Evolutionary conservation across 2,329 filamentous ascomycete species (phyloP).

Genomic region (Colletotrichum spaethianum): DNA sequence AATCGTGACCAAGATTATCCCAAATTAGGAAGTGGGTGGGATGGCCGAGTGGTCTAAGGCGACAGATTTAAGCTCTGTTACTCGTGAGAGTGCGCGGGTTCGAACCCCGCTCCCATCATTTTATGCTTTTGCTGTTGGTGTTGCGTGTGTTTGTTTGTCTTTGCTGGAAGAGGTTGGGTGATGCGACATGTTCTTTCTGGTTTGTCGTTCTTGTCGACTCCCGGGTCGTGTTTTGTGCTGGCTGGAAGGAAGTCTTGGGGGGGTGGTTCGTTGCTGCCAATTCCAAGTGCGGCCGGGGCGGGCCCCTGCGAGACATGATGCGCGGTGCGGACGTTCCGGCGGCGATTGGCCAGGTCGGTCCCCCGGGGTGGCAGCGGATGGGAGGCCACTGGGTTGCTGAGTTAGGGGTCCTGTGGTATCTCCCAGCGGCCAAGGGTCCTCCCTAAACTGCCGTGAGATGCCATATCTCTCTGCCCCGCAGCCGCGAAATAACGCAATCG

Average conservation of each 20-base stretch:
- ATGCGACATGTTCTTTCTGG: no score
- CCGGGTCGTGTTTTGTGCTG: no score
- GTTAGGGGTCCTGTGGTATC: no score
- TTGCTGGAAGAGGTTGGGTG: not conserved
- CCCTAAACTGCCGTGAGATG: no score
- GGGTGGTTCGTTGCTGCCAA: no score
- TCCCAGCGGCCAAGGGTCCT: no score
- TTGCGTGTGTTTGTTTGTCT: not conserved
- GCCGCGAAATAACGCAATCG: constrained; percentile 39
- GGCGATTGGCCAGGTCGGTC: constrained; percentile 2
- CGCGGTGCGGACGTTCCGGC: not conserved
- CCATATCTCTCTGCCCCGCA: not conserved
- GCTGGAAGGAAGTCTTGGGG: no score
- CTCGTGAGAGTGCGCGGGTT: constrained; percentile 40
- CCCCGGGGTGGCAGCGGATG: constrained; percentile 1
- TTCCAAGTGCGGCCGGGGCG: no score
- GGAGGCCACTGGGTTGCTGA: not conserved
- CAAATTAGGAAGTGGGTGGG: constrained; percentile 15
- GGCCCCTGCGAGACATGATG: not conserved
- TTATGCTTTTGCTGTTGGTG: not conserved
- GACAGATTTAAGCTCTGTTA: constrained; percentile 42
- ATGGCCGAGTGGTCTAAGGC: constrained; percentile 42
- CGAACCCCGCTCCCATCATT: constrained; percentile 40
- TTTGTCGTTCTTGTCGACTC: no score
- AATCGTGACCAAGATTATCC: not conserved